Evolutionary conservation across 176 grass and related monocot genomes (phyloP), one percentile per base, ranked within the genome.

Genomic region (Aegilops sharonensis): DNA sequence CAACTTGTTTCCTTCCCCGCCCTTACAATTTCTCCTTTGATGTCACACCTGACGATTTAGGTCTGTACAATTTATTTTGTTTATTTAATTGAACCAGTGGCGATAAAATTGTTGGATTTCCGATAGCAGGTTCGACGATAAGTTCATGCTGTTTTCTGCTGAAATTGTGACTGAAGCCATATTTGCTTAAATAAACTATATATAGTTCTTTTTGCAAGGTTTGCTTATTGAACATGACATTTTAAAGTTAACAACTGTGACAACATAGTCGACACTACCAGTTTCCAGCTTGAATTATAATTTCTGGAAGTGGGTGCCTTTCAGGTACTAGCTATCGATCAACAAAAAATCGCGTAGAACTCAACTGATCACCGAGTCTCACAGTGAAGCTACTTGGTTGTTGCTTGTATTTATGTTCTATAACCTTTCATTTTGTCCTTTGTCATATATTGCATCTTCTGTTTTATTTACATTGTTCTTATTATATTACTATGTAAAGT

Each of bases 21-120:
- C 9, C 45, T 67, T 76, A 64, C 35, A 57, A 31, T 84, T 70
- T 81, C 39, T 83, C 60, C 64, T 13, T 83, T 31, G 34, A 56
- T 18, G 3, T 9, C 30, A 47, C 37, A 60, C 37, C n/a, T 40
- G 81, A n/a, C 27, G 69, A 48, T 76, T 77, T 83, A 27, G 8
- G 14, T 32, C 69, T 50, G 13, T 81, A 62, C 1, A 5, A 29
- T 60, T 78, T 11, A 23, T 3, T 25, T 7, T 20, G 20, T 64
- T 3, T n/a, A 25, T 40, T 3, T n/a, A 5, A 83, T 64, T 75
- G 56, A 60, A 43, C 15, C 17, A n/a, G 27, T 32, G 31, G 6
- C 3, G 32, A 20, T 9, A 30, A 62, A 64, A 86, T 31, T 60
- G 20, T 24, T 57, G 67, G 3, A 47, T 39, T 32, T 35, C 15